phyloP scores from a whole-genome alignment of 164 flowering plant genomes.

The Vitis labrusca region DNA sequence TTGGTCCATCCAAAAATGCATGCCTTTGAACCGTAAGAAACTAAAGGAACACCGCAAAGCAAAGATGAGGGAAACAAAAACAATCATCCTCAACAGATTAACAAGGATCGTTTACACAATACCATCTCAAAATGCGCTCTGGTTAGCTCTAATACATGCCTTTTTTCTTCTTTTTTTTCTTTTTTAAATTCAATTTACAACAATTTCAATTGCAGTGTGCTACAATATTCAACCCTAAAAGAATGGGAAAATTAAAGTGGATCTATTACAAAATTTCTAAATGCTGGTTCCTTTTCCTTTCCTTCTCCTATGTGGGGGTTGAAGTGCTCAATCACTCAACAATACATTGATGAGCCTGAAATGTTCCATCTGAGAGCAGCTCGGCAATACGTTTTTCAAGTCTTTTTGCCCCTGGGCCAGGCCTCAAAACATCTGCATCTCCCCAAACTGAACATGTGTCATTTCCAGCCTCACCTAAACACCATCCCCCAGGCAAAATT shows the following conservation, averaged over 20 bases:
- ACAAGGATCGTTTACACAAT: too few species aligned
- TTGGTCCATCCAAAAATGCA: too few species aligned
- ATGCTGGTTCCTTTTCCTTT: not conserved
- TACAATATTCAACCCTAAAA: not conserved
- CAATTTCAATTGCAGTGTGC: not conserved
- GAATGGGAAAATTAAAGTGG: not conserved
- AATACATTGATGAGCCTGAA: constrained; percentile 54
- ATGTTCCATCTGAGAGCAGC: constrained; percentile 49
- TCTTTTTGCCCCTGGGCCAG: constrained; percentile 79
- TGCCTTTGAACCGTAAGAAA: too few species aligned
- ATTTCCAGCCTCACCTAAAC: constrained; percentile 59
- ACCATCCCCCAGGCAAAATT: constrained; percentile 94
- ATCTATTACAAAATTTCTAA: not conserved
- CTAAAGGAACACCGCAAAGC: too few species aligned
- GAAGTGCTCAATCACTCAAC: constrained; percentile 29
- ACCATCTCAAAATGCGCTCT: too few species aligned
- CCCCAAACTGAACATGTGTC: constrained; percentile 73
- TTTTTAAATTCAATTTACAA: not conserved
- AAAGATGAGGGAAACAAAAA: too few species aligned
- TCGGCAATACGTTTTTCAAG: constrained; percentile 55
- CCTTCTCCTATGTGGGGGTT: not conserved
- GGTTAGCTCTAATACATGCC: too few species aligned
- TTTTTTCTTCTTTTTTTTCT: too few species aligned
- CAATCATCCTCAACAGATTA: too few species aligned
- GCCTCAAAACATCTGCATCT: constrained; percentile 70